phyloP scores from a whole-genome alignment of 1,284 basidiomycete species.

The Cryptococcus depauperatus region DNA sequence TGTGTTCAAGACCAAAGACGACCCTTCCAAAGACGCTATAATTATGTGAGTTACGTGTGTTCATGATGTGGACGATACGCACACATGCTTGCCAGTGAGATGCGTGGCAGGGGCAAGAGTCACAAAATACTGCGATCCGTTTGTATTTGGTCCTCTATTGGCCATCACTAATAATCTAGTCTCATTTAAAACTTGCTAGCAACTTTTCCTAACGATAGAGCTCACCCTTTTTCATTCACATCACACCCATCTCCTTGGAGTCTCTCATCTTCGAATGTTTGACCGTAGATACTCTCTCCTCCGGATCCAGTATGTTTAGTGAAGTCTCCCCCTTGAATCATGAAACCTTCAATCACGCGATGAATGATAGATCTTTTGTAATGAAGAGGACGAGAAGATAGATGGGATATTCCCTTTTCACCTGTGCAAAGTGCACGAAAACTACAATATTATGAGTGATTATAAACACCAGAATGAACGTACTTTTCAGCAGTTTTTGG shows the following conservation, averaged over 20 bases:
- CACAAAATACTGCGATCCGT: conserved; percentile 50
- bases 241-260: conserved; percentile 34
- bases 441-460: conserved; percentile 44
- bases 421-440: conserved; percentile 84
- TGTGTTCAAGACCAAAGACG: conserved; percentile 46
- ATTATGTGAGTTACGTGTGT: no score
- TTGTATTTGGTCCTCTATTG: conserved; percentile 55
- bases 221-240: conserved; percentile 43
- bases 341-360: conserved; percentile 72
- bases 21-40: conserved; percentile 47
- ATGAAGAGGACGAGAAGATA: conserved; percentile 60
- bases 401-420: conserved; percentile 62
- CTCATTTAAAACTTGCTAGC: neutral
- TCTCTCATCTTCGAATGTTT: conserved; percentile 42
- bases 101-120: conserved; percentile 42
- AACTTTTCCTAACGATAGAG: neutral
- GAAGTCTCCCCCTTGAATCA: conserved; percentile 73
- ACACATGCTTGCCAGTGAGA: conserved; percentile 48
- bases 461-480: conserved; percentile 18
- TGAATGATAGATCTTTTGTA: conserved; percentile 76
- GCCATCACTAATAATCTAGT: conserved; percentile 53
- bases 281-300: conserved; percentile 46
- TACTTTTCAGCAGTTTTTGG: conserved; percentile 84
- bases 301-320: conserved; percentile 51
- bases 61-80: conserved; percentile 13